Conservation (phyloP, 805 yeast genomes). For the Grigorovia transvaalensis region DNA sequence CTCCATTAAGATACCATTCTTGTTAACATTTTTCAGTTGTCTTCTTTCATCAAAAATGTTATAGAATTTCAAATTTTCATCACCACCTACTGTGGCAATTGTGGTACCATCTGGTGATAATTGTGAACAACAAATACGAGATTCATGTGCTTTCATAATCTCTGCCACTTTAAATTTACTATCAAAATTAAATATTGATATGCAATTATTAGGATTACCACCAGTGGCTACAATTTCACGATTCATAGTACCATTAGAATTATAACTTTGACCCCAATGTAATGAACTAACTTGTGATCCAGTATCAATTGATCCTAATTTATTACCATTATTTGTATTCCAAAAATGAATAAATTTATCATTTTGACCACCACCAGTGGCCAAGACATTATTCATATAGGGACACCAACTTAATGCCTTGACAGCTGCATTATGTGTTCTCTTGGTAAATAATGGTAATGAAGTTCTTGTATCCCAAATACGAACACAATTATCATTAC, state of each 20-base stretch:
- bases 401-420: slow-evolving; percentile 96
- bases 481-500: slow-evolving; percentile 86
- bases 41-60: slow-evolving; percentile 60
- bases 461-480: slow-evolving; percentile 81
- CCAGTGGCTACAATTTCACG: slow-evolving; percentile 84
- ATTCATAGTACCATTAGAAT: slow-evolving; percentile 20
- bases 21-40: slow-evolving; percentile 30
- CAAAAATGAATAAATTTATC: slow-evolving; percentile 87
- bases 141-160: slow-evolving; percentile 77
- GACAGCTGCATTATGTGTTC: slow-evolving; percentile 85
- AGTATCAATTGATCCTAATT: slow-evolving; percentile 78
- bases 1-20: slow-evolving; percentile 13
- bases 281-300: slow-evolving; percentile 92
- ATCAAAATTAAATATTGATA: slow-evolving; percentile 78
- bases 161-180: slow-evolving; percentile 81
- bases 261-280: slow-evolving; percentile 65
- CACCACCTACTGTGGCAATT: slow-evolving; percentile 90
- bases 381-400: slow-evolving; percentile 64
- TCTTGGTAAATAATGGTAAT: slow-evolving; percentile 62
- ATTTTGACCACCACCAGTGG: slow-evolving; percentile 95
- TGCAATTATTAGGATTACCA: slow-evolving; percentile 81
- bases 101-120: slow-evolving; percentile 86
- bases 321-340: slow-evolving; percentile 86
- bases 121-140: slow-evolving; percentile 73
- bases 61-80: slow-evolving; percentile 93